A percentile compares a stretch with the other conserved stretches of the same genome.
Evolutionary conservation across 352 stramenopile genomes (phyloP).

Genomic region (Phytophthora macrochlamydospora): DNA sequence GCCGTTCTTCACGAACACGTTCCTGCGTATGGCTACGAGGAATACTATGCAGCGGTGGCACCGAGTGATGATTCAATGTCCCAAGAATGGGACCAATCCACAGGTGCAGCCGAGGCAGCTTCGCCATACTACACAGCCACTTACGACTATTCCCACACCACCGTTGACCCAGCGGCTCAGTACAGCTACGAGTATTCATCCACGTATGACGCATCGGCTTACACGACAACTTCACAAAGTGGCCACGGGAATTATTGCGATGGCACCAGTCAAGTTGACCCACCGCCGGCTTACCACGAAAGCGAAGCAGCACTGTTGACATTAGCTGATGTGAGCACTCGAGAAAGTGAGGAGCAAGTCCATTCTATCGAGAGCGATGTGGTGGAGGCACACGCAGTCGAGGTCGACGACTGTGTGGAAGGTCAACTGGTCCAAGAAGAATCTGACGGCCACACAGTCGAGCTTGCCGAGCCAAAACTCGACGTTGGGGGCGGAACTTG

Average conservation of each 20-base stretch:
- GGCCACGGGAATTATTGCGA: constrained; percentile 19
- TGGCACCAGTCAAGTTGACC: constrained; percentile 2
- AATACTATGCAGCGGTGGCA: constrained; percentile 27
- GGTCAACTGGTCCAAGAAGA: constrained; percentile 1
- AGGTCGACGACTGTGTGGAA: constrained; percentile 31
- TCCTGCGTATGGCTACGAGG: constrained; percentile 25
- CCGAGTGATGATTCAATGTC: constrained; percentile 9
- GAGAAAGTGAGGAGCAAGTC: neutral
- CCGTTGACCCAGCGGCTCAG: neutral
- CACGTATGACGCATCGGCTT: constrained; percentile 8
- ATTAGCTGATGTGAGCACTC: neutral
- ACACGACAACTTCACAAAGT: constrained; percentile 7
- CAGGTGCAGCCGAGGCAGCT: constrained; percentile 4
- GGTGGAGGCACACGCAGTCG: constrained; percentile 51
- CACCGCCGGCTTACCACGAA: constrained; percentile 5
- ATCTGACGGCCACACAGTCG: constrained; percentile 4
- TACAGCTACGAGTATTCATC: constrained; percentile 13
- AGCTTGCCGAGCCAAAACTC: constrained; percentile 9
- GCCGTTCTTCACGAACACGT: constrained; percentile 7
- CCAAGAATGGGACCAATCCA: constrained; percentile 14
- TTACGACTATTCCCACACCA: constrained; percentile 17
- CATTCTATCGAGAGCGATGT: constrained; percentile 4
- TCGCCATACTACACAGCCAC: constrained; percentile 13
- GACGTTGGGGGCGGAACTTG: constrained; percentile 26
- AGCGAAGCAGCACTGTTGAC: constrained; percentile 16